Conservation (phyloP, 768 basidiomycete species). For the Lentinula boryana region DNA sequence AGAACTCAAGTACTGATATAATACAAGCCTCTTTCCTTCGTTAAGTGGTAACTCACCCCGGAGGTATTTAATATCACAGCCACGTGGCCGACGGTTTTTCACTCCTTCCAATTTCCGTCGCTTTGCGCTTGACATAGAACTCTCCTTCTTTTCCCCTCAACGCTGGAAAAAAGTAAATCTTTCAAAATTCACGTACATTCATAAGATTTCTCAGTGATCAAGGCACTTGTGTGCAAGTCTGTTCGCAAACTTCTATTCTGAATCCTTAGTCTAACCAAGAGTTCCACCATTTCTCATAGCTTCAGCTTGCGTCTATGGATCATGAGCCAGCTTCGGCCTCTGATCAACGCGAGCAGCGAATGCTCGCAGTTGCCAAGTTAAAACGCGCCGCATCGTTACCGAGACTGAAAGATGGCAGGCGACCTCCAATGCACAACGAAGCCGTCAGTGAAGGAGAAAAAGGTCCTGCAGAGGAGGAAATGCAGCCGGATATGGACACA, state of each 20-base stretch:
- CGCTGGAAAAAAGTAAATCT: neutral
- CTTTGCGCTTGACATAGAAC: neutral
- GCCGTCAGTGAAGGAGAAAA: conserved; percentile 81
- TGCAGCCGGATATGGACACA: conserved; percentile 13
- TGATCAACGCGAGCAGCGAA: conserved; percentile 69
- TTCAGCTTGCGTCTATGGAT: conserved; percentile 1
- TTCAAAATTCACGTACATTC: neutral
- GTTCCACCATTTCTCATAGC: neutral
- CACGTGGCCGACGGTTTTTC: neutral
- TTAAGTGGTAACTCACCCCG: neutral
- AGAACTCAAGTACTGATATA: neutral
- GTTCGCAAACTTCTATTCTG: neutral
- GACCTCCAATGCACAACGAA: conserved; percentile 83
- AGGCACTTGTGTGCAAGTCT: neutral
- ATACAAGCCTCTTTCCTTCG: no score
- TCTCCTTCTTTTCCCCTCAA: neutral
- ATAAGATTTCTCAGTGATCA: neutral
- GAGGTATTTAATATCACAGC: neutral
- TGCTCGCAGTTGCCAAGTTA: conserved; percentile 82
- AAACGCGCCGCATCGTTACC: conserved; percentile 90
- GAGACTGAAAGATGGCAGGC: conserved; percentile 83
- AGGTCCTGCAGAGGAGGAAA: conserved; percentile 30
- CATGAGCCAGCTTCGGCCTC: conserved; percentile 23
- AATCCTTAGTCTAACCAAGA: neutral
- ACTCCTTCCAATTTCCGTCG: neutral